Percentiles rank a stretch among this genome's conserved stretches.
Conservation (phyloP, 192 early-diverging fungal species). For the Backusella circina region DNA sequence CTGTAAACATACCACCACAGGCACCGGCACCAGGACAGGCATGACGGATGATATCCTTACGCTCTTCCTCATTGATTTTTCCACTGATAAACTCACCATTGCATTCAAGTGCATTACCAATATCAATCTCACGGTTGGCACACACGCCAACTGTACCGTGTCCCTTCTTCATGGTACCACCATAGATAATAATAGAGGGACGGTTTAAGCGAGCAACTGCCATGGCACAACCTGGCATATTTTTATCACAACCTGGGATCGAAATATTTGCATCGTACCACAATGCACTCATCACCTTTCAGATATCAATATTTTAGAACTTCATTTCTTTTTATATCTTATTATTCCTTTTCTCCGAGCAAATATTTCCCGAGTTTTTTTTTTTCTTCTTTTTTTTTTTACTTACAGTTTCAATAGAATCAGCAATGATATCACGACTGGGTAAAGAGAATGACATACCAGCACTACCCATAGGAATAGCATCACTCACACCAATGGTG, state of each 20-base stretch:
- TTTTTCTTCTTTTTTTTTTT: not conserved
- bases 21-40: slow-evolving; percentile 89
- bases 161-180: slow-evolving; percentile 90
- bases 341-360: not conserved
- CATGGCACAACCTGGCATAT: slow-evolving; percentile 97
- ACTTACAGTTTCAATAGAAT: slow-evolving; percentile 94
- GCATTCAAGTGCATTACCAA: slow-evolving; percentile 92
- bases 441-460: slow-evolving; percentile 95
- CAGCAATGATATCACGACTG: slow-evolving; percentile 96
- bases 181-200: slow-evolving; percentile 95
- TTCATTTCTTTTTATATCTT: not conserved
- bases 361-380: not conserved
- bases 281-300: slow-evolving; percentile 84
- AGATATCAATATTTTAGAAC: not conserved
- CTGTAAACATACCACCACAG: slow-evolving; percentile 89
- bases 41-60: slow-evolving; percentile 65
- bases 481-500: slow-evolving; percentile 97
- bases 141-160: slow-evolving; percentile 53
- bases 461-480: slow-evolving; percentile 93
- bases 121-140: slow-evolving; percentile 61
- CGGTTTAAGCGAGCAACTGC: slow-evolving; percentile 95
- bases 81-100: slow-evolving; percentile 93
- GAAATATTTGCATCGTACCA: slow-evolving; percentile 99
- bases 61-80: slow-evolving; percentile 85
- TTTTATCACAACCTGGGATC: slow-evolving; percentile 79